phyloP scores from a whole-genome alignment of 1,284 basidiomycete species.

The Agaricales sp. region DNA sequence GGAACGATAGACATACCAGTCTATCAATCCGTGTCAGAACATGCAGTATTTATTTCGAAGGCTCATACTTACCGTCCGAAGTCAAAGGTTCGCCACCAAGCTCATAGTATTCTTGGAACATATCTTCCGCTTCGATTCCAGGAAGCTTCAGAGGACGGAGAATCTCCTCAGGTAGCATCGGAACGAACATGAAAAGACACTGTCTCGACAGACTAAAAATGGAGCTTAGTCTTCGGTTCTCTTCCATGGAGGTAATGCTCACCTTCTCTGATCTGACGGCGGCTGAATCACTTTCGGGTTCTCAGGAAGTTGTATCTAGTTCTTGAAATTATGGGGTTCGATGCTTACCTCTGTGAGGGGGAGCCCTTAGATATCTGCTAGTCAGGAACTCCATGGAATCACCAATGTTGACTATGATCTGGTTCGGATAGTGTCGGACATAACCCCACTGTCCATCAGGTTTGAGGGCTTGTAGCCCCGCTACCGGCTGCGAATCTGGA shows the following conservation, averaged over 20 bases:
- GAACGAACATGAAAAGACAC: constrained; percentile 12
- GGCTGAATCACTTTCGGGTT: constrained; percentile 11
- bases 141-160: constrained; percentile 10
- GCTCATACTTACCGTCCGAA: constrained; percentile 8
- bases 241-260: background rate
- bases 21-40: background rate
- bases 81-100: constrained; percentile 12
- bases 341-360: constrained; percentile 12
- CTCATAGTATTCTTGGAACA: constrained; percentile 11
- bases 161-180: constrained; percentile 11
- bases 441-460: constrained; percentile 10
- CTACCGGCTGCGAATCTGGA: constrained; percentile 12
- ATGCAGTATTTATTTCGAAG: background rate
- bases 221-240: background rate
- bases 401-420: constrained; percentile 26
- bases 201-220: constrained; percentile 9
- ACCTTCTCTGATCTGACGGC: background rate
- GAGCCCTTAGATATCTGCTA: constrained; percentile 25
- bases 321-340: no score
- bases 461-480: constrained; percentile 11
- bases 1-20: background rate
- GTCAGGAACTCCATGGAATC: constrained; percentile 34
- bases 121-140: constrained; percentile 8
- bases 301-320: constrained; percentile 9
- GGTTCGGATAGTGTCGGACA: constrained; percentile 11